Evolutionary conservation across 2,329 filamentous ascomycete species (phyloP).

Genomic region (Paraconiothyrium brasiliense): DNA sequence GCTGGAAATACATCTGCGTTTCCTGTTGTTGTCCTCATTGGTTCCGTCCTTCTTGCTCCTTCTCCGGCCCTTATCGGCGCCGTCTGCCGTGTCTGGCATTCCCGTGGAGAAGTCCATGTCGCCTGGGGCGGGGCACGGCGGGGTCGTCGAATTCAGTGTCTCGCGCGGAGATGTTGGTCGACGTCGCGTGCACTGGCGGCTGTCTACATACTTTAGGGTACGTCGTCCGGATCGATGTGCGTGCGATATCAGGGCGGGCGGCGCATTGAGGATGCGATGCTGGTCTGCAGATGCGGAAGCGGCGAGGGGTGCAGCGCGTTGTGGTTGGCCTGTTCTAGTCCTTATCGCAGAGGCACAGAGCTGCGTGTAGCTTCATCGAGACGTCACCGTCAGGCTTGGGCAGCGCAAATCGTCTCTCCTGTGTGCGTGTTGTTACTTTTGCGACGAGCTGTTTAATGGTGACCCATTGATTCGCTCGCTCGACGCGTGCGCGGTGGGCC

Average conservation of each 20-base stretch:
- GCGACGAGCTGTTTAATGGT: not conserved
- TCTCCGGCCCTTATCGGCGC: slow-evolving; percentile 42
- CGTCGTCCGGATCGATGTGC: not conserved
- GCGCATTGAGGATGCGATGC: slow-evolving; percentile 17
- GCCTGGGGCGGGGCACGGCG: slow-evolving; percentile 29
- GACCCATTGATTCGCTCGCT: not conserved
- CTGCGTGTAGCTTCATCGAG: not conserved
- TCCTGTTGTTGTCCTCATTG: slow-evolving; percentile 53
- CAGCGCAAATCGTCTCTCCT: not conserved
- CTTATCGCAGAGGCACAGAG: slow-evolving; percentile 23
- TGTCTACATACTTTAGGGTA: slow-evolving; percentile 30
- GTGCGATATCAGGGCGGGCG: slow-evolving; percentile 5
- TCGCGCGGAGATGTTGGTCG: slow-evolving; percentile 18
- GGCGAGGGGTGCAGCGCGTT: slow-evolving; percentile 1
- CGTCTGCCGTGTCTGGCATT: slow-evolving; percentile 23
- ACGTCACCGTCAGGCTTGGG: not conserved
- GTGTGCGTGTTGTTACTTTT: slow-evolving; percentile 4
- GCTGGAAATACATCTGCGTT: slow-evolving; percentile 54
- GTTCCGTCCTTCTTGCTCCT: slow-evolving; percentile 46
- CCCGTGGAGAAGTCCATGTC: slow-evolving; percentile 21
- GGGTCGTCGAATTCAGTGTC: slow-evolving; percentile 23
- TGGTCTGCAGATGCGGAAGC: slow-evolving; percentile 11
- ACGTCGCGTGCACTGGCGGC: slow-evolving; percentile 21
- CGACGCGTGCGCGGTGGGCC: not conserved
- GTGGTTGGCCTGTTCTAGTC: slow-evolving; percentile 23